These are phyloP conservation scores for maize (Zea mays) DNA, from an alignment of 176 grass and related monocot genomes.

Conservation along the genomic window DNA sequence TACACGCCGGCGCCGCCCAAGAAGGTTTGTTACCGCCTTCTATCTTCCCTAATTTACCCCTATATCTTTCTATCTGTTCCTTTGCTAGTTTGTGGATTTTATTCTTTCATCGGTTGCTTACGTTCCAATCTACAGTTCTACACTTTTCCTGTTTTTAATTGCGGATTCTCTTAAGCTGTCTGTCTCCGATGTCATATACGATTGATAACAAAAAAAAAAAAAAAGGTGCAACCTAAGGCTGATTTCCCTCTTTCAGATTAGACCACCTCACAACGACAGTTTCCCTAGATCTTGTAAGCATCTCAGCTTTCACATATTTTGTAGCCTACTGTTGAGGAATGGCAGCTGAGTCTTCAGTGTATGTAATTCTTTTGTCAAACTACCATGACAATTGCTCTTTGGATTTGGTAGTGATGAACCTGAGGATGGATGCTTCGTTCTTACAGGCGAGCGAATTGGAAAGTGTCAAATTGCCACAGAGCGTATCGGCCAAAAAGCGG, in stretches of 20 bases:
- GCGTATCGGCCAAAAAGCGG: conserved; percentile 48
- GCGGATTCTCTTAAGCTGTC: conserved; percentile 3
- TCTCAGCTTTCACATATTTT: neutral
- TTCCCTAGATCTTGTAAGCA: conserved; percentile 27
- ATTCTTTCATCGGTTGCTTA: neutral
- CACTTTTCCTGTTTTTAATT: neutral
- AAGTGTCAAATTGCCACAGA: conserved; percentile 48
- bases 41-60: neutral
- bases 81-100: neutral
- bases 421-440: neutral
- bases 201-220: neutral
- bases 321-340: neutral
- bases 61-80: neutral
- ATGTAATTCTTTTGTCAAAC: neutral
- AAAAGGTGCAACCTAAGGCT: neutral
- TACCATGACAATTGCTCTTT: neutral
- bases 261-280: neutral
- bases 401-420: conserved; percentile 17
- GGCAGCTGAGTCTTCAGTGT: neutral
- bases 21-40: conserved; percentile 49
- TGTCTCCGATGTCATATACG: neutral
- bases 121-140: neutral
- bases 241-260: neutral
- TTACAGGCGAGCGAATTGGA: conserved; percentile 48
- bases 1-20: conserved; percentile 84